Percentiles rank a stretch among this genome's conserved stretches.
Conservation (phyloP, 108 stramenopile species). For the Schizochytrium sp. region DNA sequence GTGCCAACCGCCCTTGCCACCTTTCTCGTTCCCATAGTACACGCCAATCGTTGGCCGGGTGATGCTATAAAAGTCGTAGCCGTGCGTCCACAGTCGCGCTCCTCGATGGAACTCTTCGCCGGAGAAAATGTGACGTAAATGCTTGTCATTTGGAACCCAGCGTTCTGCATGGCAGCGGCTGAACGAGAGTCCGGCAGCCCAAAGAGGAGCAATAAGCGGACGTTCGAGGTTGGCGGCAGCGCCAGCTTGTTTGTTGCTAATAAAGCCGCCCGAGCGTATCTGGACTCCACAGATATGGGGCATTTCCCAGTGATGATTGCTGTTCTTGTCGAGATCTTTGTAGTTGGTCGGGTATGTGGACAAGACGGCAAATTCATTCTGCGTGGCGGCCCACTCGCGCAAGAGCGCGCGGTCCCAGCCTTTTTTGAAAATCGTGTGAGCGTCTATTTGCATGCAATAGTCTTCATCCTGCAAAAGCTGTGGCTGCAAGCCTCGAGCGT, state of each 20-base stretch:
- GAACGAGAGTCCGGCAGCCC: slow-evolving; percentile 80
- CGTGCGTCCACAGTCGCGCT: slow-evolving; percentile 68
- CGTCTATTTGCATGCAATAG: slow-evolving; percentile 93
- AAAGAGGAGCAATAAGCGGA: slow-evolving; percentile 67
- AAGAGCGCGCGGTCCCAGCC: slow-evolving; percentile 69
- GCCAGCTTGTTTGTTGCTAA: slow-evolving; percentile 47
- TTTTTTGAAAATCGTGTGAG: slow-evolving; percentile 68
- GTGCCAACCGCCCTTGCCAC: slow-evolving; percentile 52
- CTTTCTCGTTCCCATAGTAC: slow-evolving; percentile 47
- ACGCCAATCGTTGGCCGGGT: slow-evolving; percentile 59
- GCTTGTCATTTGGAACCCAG: slow-evolving; percentile 79
- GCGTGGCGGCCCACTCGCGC: slow-evolving; percentile 61
- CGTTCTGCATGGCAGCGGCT: slow-evolving; percentile 83
- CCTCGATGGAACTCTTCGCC: slow-evolving; percentile 78
- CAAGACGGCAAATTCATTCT: slow-evolving; percentile 86
- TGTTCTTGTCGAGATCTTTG: slow-evolving; percentile 41
- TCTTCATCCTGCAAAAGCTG: slow-evolving; percentile 84
- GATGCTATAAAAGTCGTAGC: slow-evolving; percentile 79
- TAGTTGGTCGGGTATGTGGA: slow-evolving; percentile 62
- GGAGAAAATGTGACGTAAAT: slow-evolving; percentile 67
- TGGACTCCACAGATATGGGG: slow-evolving; percentile 13
- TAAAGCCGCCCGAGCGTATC: not conserved
- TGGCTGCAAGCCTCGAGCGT: slow-evolving; percentile 59
- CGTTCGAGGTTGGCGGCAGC: slow-evolving; percentile 52
- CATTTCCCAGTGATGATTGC: slow-evolving; percentile 23